Evolutionary conservation across 1,284 basidiomycete genomes (phyloP), one percentile per base, ranked within the genome.

Genomic region (Apiotrichum mycotoxinovorans): DNA sequence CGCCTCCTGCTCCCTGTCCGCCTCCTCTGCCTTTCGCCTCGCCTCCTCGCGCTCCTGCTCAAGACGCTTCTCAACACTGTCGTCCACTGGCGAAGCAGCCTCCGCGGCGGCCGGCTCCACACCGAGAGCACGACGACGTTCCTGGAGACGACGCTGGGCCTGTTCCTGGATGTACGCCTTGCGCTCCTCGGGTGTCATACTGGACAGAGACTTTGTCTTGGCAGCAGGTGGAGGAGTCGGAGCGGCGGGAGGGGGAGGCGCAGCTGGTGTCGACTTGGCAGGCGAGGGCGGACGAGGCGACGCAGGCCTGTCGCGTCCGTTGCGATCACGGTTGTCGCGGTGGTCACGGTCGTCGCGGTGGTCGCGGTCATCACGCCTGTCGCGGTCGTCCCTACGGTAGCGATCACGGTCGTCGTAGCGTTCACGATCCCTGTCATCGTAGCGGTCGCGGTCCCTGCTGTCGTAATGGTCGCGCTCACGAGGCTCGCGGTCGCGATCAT

Each of bases 41-140:
- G 88, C 90, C 72, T 92, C 89, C 71, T 84, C 84, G 77, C 87
- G 87, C 72, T 97, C 93, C 66, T 86, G 81, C 26, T 84, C 86
- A 1, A 96, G 80, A 30, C 92, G 80, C 66, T 91, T 88, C 70
- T 90, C 88, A 3, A 93, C 88, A 52, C 80, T 83, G 15, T 83
- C 85, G 72, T 94, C 92, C 2, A 91, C 79, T 8, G 80, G 3
- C 67, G 72, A 20, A 4, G 69, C 69, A 7, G 64, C 62, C 37
- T 77, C 73, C 1, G 83, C 68, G 3, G 86, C 77, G 7, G 83
- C 75, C 1, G 83, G 80, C 2, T 88, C 81, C 30, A 87, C 81
- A 17, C 96, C 95, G 3, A 98, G 83, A 11, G 88, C 88, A 41
- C 86, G 84, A 82, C 91, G 92, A 33, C 95, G 87, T 43, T 88